Base-by-base conservation (phyloP, 768 basidiomycete genomes). In the Lactarius deliciosus region DNA sequence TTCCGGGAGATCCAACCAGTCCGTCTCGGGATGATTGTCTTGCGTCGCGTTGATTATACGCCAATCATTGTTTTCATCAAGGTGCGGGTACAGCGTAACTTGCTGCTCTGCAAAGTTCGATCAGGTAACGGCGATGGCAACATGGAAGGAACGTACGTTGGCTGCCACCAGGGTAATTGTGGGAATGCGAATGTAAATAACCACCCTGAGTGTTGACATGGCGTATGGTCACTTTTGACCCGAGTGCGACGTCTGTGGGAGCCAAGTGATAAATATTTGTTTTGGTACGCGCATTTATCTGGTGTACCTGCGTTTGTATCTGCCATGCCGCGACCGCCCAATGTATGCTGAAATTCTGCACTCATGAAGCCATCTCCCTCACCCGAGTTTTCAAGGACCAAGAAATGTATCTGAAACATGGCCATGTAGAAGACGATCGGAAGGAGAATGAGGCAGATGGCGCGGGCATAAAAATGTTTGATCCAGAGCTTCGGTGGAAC, bases 351-450 rank as follows among this genome's bases (percentile, higher is more conserved):
- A 80, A 99, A 99, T 75, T 95, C 96, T 2, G 94, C 92, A 79
- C 92, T 96, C 97, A 99, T 99, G 78, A 99, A 99, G 0, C 96
- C 95, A 75, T 98, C 97, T 0, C 97, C 97, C 61, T 98, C 96
- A 38, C 97, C 97, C 2, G 92, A 91, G 76, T 90, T 91, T 73
- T 87, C 85, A 34, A 99, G 81, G 70, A 99, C 84, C 74, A 88
- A 73, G 78, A 98, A 98, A 76, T 99, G 97, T 61, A 99, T 87
- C 77, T 90, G 84, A 81, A 99, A 99, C 92, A 97, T 97, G 74
- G 80, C 75, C 92, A 98, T 95, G 80, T 99, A 99, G 76, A 99
- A 96, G 43, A 89, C 47, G 38, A 89, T 74, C 4, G 97, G 96
- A 4, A 99, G 75, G 38, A 81, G 81, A 72, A 99, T 98, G 64